Evolutionary conservation across 495 filamentous ascomycete species (phyloP).

Genomic region (Viridothelium virens): DNA sequence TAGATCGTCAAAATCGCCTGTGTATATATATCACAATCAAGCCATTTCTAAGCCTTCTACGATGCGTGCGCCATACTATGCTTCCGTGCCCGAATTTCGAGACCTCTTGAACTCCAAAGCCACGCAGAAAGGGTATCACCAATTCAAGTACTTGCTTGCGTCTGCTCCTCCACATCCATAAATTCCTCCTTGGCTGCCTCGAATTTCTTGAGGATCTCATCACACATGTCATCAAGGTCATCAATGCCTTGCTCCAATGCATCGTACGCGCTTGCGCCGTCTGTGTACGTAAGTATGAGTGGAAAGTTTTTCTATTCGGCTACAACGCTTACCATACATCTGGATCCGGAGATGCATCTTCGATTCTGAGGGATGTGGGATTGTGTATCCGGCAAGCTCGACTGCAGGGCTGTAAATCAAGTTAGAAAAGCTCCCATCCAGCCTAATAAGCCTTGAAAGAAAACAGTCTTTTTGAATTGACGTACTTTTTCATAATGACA

Average conservation of each 20-base stretch:
- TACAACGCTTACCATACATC: conserved; percentile 66
- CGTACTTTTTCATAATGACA: conserved; percentile 97
- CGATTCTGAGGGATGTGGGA: conserved; percentile 89
- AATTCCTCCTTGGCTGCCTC: conserved; percentile 56
- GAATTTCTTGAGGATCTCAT: conserved; percentile 85
- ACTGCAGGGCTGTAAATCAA: conserved; percentile 63
- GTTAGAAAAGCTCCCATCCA: neutral
- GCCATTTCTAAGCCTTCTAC: neutral
- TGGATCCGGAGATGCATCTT: conserved; percentile 98
- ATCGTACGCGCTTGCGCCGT: conserved; percentile 69
- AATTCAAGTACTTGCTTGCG: neutral
- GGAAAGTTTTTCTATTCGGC: neutral
- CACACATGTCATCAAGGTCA: conserved; percentile 82
- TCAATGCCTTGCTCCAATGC: conserved; percentile 83
- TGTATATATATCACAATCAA: conserved; percentile 19
- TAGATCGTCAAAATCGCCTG: conserved; percentile 8
- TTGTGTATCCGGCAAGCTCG: conserved; percentile 96
- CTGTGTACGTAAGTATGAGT: conserved; percentile 36
- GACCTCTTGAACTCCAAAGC: neutral
- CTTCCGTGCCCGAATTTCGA: neutral
- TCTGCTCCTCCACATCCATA: conserved; percentile 35
- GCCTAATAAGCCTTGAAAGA: too few species aligned
- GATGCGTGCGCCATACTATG: neutral
- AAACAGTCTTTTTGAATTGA: neutral
- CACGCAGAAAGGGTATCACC: neutral